Conservation (phyloP, 2,329 filamentous ascomycete genomes). For the Trematosphaeria pertusa region DNA sequence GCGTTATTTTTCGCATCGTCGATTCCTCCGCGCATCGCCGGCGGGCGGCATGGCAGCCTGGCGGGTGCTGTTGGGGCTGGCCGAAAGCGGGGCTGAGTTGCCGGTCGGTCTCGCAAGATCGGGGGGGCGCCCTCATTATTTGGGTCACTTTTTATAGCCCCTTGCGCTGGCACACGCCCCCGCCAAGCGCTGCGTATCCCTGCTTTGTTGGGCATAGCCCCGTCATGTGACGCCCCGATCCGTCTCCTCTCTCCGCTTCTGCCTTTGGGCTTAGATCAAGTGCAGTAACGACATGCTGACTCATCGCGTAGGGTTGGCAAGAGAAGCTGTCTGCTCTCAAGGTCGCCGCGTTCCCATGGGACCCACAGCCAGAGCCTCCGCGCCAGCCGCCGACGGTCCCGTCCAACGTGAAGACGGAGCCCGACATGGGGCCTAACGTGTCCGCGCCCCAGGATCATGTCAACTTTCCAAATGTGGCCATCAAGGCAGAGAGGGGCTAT, state of each 20-base stretch:
- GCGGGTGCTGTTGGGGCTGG: conserved; percentile 39
- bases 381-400: conserved; percentile 51
- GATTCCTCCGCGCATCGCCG: conserved; percentile 23
- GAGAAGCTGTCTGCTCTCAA: conserved; percentile 83
- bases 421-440: conserved; percentile 37
- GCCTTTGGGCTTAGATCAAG: no score
- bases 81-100: conserved; percentile 54
- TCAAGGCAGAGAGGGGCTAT: conserved; percentile 60
- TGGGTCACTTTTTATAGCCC: conserved; percentile 57
- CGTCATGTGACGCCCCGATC: conserved; percentile 47
- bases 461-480: conserved; percentile 47
- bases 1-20: conserved; percentile 14
- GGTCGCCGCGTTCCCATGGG: conserved; percentile 93
- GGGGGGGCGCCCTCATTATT: conserved; percentile 53
- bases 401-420: conserved; percentile 48
- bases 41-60: conserved; percentile 30
- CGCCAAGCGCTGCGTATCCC: conserved; percentile 44
- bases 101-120: conserved; percentile 44
- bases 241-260: no score
- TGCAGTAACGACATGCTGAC: conserved; percentile 30
- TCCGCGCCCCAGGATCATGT: conserved; percentile 35
- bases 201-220: conserved; percentile 42
- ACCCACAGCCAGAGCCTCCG: conserved; percentile 70
- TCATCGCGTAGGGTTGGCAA: conserved; percentile 80
- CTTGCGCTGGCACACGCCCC: conserved; percentile 45